Evolutionary conservation across 192 early-diverging fungal species (phyloP).

Genomic region (Coemansia brasiliensis): DNA sequence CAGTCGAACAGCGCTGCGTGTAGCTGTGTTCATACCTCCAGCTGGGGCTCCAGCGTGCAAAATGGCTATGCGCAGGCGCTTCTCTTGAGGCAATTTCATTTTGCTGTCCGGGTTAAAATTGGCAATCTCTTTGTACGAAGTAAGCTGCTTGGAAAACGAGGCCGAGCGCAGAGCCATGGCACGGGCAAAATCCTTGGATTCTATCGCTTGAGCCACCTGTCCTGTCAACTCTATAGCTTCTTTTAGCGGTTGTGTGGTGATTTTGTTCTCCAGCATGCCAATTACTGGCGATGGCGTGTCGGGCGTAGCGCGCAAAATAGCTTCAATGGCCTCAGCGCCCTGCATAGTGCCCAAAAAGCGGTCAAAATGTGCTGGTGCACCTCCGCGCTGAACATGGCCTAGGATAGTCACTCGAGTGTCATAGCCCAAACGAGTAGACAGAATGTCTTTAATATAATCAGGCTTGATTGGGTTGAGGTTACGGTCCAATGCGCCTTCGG

Average conservation of each 20-base stretch:
- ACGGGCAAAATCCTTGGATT: slow-evolving; percentile 76
- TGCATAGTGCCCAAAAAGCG: slow-evolving; percentile 92
- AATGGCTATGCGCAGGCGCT: slow-evolving; percentile 83
- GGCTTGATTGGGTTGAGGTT: slow-evolving; percentile 84
- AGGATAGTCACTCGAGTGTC: slow-evolving; percentile 94
- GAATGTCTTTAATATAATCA: slow-evolving; percentile 79
- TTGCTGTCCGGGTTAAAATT: slow-evolving; percentile 42
- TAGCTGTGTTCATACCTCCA: slow-evolving; percentile 97
- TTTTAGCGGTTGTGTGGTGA: slow-evolving; percentile 84
- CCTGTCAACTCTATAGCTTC: slow-evolving; percentile 90
- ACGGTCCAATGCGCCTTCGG: slow-evolving; percentile 93
- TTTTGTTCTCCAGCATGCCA: slow-evolving; percentile 86
- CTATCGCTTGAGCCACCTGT: slow-evolving; percentile 81
- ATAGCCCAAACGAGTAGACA: slow-evolving; percentile 74
- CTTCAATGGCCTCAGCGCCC: slow-evolving; percentile 92
- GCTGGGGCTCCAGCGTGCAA: slow-evolving; percentile 94
- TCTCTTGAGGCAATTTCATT: slow-evolving; percentile 40
- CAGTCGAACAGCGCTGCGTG: slow-evolving; percentile 79
- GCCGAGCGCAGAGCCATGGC: slow-evolving; percentile 89
- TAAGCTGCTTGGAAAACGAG: slow-evolving; percentile 71
- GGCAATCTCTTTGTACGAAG: slow-evolving; percentile 65
- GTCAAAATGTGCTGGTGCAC: slow-evolving; percentile 86
- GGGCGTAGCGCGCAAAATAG: slow-evolving; percentile 79
- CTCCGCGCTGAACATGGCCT: slow-evolving; percentile 95
- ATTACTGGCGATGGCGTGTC: slow-evolving; percentile 92